Conservation (phyloP, 495 filamentous ascomycete genomes). For the Acidomyces sp. region DNA sequence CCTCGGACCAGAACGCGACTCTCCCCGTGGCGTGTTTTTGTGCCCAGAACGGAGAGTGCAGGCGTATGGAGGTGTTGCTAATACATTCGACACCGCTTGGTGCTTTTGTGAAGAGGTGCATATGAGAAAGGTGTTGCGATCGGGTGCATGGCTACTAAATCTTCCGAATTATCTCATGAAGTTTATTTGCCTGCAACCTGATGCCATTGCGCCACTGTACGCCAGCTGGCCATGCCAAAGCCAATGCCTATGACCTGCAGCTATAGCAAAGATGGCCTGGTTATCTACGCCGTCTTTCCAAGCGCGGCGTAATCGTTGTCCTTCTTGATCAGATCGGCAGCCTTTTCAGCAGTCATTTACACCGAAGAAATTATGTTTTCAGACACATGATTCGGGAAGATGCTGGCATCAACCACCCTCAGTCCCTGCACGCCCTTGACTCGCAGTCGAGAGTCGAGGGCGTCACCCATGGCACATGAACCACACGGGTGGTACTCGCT, state of each 20-base stretch:
- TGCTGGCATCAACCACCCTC: conserved; percentile 17
- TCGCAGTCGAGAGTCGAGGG: conserved; percentile 10
- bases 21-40: conserved; percentile 66
- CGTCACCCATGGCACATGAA: conserved; percentile 11
- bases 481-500: conserved; percentile 15
- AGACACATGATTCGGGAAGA: conserved; percentile 18
- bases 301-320: conserved; percentile 12
- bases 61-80: too few species aligned
- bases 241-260: too few species aligned
- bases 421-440: conserved; percentile 15
- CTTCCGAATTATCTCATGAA: too few species aligned
- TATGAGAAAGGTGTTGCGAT: too few species aligned
- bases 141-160: too few species aligned
- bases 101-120: too few species aligned
- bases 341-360: conserved; percentile 18
- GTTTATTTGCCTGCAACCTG: too few species aligned
- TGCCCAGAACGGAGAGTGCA: conserved; percentile 54
- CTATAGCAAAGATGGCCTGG: too few species aligned
- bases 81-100: too few species aligned
- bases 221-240: too few species aligned
- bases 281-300: conserved; percentile 1
- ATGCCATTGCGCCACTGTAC: too few species aligned
- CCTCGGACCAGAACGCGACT: conserved; percentile 44
- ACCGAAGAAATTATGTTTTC: conserved; percentile 14
- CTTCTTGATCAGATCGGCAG: conserved; percentile 15